These are phyloP conservation scores for Pythium insidiosum DNA, from an alignment of 352 stramenopile species.

Conservation along the genomic window DNA sequence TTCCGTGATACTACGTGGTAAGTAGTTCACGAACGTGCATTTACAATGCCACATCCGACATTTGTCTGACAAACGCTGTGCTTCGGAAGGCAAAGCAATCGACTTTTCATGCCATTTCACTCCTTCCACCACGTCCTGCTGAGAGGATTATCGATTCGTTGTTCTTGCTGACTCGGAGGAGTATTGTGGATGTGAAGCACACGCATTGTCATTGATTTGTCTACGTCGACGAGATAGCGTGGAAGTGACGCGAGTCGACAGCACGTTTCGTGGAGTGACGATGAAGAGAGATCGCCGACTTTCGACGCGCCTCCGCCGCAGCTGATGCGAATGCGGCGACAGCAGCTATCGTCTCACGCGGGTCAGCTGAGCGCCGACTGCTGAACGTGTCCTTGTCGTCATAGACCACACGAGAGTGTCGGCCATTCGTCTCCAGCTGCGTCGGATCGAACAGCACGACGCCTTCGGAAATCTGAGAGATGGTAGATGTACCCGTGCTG, in stretches of 20 bases:
- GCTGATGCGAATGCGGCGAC: constrained; percentile 44
- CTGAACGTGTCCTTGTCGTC: constrained; percentile 1
- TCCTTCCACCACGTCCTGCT: too few species aligned
- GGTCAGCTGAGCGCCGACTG: neutral
- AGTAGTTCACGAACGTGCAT: too few species aligned
- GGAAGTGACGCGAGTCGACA: constrained; percentile 1
- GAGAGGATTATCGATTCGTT: too few species aligned
- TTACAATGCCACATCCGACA: too few species aligned
- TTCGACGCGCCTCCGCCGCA: constrained; percentile 37
- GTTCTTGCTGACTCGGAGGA: too few species aligned
- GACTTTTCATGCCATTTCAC: too few species aligned
- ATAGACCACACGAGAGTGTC: neutral
- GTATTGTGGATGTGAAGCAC: too few species aligned
- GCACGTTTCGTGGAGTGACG: constrained; percentile 25
- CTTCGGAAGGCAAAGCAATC: too few species aligned
- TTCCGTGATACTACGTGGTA: too few species aligned
- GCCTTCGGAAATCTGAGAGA: constrained; percentile 8
- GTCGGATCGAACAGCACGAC: constrained; percentile 13
- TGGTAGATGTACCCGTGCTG: neutral
- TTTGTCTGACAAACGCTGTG: too few species aligned
- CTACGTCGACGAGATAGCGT: too few species aligned
- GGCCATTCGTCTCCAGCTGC: neutral
- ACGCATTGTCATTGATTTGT: too few species aligned
- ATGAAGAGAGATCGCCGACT: constrained; percentile 43
- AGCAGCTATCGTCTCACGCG: constrained; percentile 26